Conservation (phyloP, 2,329 filamentous ascomycete species). For the Paraphoma chrysanthemicola region DNA sequence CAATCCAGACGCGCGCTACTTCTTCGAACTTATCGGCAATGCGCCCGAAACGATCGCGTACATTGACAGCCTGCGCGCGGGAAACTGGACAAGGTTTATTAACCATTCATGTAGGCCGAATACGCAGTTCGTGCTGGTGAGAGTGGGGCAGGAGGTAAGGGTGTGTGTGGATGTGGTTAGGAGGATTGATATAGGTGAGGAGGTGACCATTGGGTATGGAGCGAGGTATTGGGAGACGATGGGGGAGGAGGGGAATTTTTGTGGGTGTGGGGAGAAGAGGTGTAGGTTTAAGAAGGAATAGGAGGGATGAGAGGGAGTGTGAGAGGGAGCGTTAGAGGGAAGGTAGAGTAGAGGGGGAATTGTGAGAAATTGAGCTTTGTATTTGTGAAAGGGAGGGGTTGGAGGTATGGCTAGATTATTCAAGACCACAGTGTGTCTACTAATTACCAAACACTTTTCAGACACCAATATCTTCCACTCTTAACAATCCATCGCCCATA, state of each 20-base stretch:
- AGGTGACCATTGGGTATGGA: not conserved
- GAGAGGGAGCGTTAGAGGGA: no score
- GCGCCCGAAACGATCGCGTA: not conserved
- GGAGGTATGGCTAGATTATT: not conserved
- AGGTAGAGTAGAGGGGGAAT: not conserved
- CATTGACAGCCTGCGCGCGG: not conserved
- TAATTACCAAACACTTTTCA: constrained; percentile 1
- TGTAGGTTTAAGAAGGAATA: not conserved
- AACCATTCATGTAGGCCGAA: not conserved
- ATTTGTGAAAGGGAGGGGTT: not conserved
- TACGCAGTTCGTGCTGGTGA: not conserved
- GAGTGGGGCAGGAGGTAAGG: not conserved
- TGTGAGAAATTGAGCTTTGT: not conserved
- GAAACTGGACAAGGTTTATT: not conserved
- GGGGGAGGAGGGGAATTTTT: not conserved
- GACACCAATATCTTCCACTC: constrained; percentile 56
- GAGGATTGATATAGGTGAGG: not conserved
- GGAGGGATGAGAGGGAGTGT: not conserved
- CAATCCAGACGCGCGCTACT: not conserved
- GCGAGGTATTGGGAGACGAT: not conserved
- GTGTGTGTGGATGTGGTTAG: not conserved
- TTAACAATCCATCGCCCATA: constrained; percentile 56
- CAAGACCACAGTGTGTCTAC: not conserved
- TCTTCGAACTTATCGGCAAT: not conserved
- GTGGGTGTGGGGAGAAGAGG: not conserved